These are phyloP conservation scores for Tolypocladium paradoxum DNA, from an alignment of 2,329 filamentous ascomycete genomes.

Conservation along the genomic window DNA sequence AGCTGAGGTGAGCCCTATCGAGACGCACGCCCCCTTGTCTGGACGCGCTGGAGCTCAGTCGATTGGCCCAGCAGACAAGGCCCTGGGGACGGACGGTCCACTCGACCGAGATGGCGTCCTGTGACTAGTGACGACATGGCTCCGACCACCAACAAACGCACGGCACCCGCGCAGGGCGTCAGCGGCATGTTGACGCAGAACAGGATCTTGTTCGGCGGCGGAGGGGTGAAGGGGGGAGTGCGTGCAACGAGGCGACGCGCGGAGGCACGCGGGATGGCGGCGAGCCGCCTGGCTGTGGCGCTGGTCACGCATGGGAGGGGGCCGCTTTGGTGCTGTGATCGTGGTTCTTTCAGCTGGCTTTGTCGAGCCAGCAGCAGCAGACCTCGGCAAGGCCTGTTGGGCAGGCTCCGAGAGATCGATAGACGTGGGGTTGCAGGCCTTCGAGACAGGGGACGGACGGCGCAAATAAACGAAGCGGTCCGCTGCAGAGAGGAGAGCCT, in stretches of 20 bases:
- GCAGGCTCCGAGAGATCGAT: not conserved
- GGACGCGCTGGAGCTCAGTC: not conserved
- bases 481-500: not conserved
- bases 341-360: slow-evolving; percentile 8
- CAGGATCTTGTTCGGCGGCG: not conserved
- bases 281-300: slow-evolving; percentile 12
- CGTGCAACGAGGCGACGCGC: not conserved
- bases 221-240: not conserved
- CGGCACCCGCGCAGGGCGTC: not conserved
- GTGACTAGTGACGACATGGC: not conserved
- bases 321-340: slow-evolving; percentile 1
- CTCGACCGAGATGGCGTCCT: not conserved
- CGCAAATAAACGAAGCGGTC: not conserved
- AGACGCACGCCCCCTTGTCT: slow-evolving; percentile 3
- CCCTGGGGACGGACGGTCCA: not conserved
- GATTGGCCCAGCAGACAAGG: not conserved
- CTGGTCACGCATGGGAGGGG: not conserved
- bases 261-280: not conserved
- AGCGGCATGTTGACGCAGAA: not conserved
- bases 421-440: not conserved
- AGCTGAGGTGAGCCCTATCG: slow-evolving; percentile 28
- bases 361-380: slow-evolving; percentile 5
- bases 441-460: not conserved
- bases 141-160: not conserved
- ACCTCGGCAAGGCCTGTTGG: slow-evolving; percentile 7